Evolutionary conservation across 495 filamentous ascomycete genomes (phyloP).

Genomic region (Terfezia boudieri): DNA sequence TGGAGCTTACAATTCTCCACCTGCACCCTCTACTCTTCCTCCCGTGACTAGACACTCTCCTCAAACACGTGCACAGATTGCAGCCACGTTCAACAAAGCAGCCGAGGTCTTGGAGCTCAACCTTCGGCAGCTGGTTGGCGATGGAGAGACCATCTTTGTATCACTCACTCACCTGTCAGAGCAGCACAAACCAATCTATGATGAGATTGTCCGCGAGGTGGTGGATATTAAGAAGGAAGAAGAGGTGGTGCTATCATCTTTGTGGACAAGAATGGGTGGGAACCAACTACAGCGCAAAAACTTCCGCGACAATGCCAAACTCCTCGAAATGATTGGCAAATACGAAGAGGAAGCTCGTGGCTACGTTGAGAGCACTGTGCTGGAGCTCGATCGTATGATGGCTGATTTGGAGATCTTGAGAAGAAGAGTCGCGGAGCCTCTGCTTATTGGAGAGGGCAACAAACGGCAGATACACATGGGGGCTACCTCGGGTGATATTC

Average conservation of each 20-base stretch:
- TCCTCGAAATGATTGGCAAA: constrained; percentile 14
- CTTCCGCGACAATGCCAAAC: constrained; percentile 17
- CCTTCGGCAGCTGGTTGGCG: constrained; percentile 16
- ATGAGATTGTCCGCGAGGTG: constrained; percentile 19
- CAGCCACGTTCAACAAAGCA: constrained; percentile 18
- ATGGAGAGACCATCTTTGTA: constrained; percentile 16
- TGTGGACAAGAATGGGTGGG: constrained; percentile 15
- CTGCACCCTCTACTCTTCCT: constrained; percentile 3
- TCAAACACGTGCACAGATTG: constrained; percentile 11
- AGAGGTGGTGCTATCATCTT: constrained; percentile 15
- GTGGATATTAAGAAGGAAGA: constrained; percentile 19
- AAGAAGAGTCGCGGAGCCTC: constrained; percentile 14
- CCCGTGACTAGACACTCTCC: constrained; percentile 1
- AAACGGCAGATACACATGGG: background rate
- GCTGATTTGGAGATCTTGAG: constrained; percentile 16
- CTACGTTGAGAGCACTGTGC: constrained; percentile 17
- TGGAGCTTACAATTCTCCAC: constrained; percentile 7
- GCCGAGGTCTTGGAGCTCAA: constrained; percentile 18
- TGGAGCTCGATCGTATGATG: constrained; percentile 19
- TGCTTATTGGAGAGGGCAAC: constrained; percentile 5
- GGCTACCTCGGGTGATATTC: background rate
- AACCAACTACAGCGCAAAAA: constrained; percentile 14
- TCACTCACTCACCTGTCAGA: constrained; percentile 16
- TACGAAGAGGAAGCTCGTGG: constrained; percentile 19
- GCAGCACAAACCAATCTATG: constrained; percentile 19